These are phyloP conservation scores for Musa balbisiana DNA, from an alignment of 202 grass and related monocot species.

Conservation along the genomic window DNA sequence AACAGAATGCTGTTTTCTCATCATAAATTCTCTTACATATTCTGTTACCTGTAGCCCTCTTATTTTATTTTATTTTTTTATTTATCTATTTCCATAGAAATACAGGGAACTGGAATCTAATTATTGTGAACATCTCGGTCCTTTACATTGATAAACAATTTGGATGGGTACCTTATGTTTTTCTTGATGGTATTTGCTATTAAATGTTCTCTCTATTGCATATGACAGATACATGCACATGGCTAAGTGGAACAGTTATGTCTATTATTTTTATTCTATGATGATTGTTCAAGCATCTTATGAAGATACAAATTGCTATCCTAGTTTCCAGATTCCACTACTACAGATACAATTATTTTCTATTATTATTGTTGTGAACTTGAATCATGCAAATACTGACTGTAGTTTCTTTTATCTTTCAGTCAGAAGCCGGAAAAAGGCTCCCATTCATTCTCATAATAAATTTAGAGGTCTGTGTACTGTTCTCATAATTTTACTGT, in stretches of 20 bases:
- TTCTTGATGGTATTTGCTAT: not conserved
- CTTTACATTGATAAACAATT: not conserved
- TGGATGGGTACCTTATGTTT: not conserved
- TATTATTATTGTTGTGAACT: not conserved
- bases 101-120: not conserved
- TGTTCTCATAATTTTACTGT: not conserved
- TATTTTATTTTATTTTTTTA: not conserved
- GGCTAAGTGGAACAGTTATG: not conserved
- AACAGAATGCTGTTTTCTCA: too few species aligned
- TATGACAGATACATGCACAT: not conserved
- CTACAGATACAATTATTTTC: not conserved
- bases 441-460: conserved; percentile 87
- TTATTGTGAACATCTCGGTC: not conserved
- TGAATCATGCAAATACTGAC: not conserved
- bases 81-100: not conserved
- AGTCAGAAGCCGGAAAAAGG: conserved; percentile 83
- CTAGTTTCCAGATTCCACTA: not conserved
- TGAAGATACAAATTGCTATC: not conserved
- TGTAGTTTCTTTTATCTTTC: conserved; percentile 9
- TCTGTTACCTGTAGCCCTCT: too few species aligned
- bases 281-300: not conserved
- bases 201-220: not conserved
- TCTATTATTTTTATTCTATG: not conserved
- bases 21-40: too few species aligned
- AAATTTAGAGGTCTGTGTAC: conserved; percentile 68